Evolutionary conservation across 192 early-diverging fungal species (phyloP), one percentile per base, ranked within the genome.

Genomic region (Geranomyces variabilis): DNA sequence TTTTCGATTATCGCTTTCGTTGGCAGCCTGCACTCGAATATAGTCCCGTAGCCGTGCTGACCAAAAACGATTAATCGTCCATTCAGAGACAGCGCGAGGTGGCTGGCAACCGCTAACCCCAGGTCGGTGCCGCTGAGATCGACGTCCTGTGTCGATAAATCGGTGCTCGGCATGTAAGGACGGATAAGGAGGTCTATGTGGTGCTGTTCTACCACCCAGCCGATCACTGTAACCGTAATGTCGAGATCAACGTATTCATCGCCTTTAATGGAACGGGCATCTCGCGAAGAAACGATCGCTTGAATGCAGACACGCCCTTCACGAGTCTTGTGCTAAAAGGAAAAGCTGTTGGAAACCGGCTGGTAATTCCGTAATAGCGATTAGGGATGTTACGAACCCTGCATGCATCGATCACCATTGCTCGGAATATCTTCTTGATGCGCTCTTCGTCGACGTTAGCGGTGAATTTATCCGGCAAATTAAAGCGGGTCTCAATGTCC

Each of bases 41-140:
- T 31, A 10, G 70, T 72, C 41, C 70, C 70, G 15, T 48, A 9
- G 24, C 62, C 49, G 1, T 15, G 28, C 57, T 70, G 68, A 22
- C 56, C 58, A 36, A 60, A 70, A 17, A 70, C 56, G 9, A 70
- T 31, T 5, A 70, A 31, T 24, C 57, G 45, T n/a, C 70, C 70
- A 3, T 61, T 61, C 61, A 72, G 47, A 19, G 10, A 48, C 30
- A 60, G 70, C 28, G 70, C 70, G 24, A 64, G 41, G 8, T n/a
- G 61, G 48, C 7, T 64, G 19, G 70, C 70, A n/a, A 63, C 31
- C 17, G 62, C 70, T 19, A 72, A 22, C 0, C 61, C 64, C 19
- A 72, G 70, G 26, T 63, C 61, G 17, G 45, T 46, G 6, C 30
- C 59, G 21, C 61, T 33, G 3, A 13, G 46, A 61, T 15, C 36